phyloP scores from a whole-genome alignment of 768 basidiomycete genomes.

The Cyclocybe cylindracea region DNA sequence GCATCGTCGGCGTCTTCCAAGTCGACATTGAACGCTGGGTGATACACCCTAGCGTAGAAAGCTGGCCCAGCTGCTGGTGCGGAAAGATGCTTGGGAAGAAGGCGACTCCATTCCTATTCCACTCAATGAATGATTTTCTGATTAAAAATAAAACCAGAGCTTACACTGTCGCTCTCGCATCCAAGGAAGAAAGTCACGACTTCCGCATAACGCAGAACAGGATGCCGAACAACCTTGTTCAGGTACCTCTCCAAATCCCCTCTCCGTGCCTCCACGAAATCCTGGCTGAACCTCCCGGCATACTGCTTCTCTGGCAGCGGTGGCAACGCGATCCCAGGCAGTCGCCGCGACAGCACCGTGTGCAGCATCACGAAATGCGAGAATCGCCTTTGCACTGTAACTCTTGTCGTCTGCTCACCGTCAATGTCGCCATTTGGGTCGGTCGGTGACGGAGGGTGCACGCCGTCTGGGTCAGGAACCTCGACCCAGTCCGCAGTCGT shows the following conservation, averaged over 20 bases:
- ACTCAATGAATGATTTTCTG: neutral
- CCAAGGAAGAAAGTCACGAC: conserved; percentile 78
- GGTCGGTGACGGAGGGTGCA: conserved; percentile 21
- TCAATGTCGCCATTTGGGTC: neutral
- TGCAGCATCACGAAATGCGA: conserved; percentile 84
- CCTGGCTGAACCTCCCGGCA: conserved; percentile 74
- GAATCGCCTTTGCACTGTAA: conserved; percentile 82
- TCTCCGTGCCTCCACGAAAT: conserved; percentile 81
- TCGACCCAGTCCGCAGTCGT: conserved; percentile 24
- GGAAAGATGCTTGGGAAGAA: conserved; percentile 59
- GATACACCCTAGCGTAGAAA: conserved; percentile 80
- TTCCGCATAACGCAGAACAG: conserved; percentile 76
- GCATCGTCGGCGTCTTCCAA: conserved; percentile 64
- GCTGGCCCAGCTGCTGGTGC: conserved; percentile 69
- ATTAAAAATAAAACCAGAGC: conserved; percentile 23
- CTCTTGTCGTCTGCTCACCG: conserved; percentile 43
- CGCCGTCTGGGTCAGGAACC: conserved; percentile 24
- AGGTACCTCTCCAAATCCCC: conserved; percentile 84
- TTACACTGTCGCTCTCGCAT: conserved; percentile 73
- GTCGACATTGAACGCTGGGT: conserved; percentile 85
- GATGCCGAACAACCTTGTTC: conserved; percentile 68
- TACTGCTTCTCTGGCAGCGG: conserved; percentile 88
- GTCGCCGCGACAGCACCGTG: conserved; percentile 62
- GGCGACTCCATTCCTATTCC: conserved; percentile 68
- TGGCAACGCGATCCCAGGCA: conserved; percentile 78